phyloP scores from a whole-genome alignment of 2,329 filamentous ascomycete genomes.

The Fusarium sp. region DNA sequence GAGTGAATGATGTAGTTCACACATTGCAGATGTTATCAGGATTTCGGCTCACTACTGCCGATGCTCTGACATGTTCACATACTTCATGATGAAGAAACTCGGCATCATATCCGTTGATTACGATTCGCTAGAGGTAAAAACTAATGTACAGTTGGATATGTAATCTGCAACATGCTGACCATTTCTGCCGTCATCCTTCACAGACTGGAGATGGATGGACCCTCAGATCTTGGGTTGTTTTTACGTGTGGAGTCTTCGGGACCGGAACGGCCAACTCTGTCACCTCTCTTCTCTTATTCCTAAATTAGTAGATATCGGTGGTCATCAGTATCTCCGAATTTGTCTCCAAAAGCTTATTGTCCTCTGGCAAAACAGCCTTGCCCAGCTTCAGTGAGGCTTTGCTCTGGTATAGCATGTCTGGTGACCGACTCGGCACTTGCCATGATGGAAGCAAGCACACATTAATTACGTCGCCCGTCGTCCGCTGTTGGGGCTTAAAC shows the following conservation, averaged over 20 bases:
- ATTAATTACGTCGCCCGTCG: slow-evolving; percentile 43
- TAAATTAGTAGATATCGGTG: too few relatives aligned
- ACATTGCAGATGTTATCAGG: not conserved
- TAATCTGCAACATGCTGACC: slow-evolving; percentile 10
- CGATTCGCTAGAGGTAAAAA: slow-evolving; percentile 5
- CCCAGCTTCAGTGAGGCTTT: not conserved
- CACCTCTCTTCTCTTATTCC: not conserved
- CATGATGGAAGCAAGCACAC: slow-evolving; percentile 6
- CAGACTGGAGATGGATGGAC: slow-evolving; percentile 24
- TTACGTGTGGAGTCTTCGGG: slow-evolving; percentile 15
- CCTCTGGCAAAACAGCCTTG: not conserved
- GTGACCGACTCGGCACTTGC: slow-evolving; percentile 15
- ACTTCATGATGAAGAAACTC: not conserved
- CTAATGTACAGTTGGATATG: slow-evolving; percentile 10
- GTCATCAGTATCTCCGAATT: not conserved
- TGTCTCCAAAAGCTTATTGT: not conserved
- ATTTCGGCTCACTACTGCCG: not conserved
- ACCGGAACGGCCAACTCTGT: slow-evolving; percentile 20
- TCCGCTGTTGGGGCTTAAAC: slow-evolving; percentile 22
- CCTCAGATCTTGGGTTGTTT: slow-evolving; percentile 18
- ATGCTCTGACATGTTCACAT: not conserved
- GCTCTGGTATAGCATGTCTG: not conserved
- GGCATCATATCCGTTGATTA: not conserved
- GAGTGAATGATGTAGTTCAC: not conserved
- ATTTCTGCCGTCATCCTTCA: slow-evolving; percentile 34